phyloP scores from a whole-genome alignment of 2,329 filamentous ascomycete genomes.

The Trichoderma lentiforme region DNA sequence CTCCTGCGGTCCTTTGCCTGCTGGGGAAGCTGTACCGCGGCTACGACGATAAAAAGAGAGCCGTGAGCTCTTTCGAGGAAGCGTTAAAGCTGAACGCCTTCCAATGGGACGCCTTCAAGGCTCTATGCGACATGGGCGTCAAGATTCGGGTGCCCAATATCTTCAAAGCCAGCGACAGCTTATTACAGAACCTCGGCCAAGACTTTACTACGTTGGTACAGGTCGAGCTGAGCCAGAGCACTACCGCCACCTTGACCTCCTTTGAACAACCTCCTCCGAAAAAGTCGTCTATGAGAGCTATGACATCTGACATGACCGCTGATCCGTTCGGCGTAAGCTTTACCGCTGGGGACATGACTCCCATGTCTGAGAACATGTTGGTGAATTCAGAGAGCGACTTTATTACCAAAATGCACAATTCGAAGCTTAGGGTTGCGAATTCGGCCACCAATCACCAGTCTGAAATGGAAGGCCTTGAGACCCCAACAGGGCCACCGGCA shows the following conservation, averaged over 20 bases:
- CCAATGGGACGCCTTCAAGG: conserved; percentile 96
- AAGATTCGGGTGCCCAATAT: conserved; percentile 79
- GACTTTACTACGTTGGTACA: conserved; percentile 25
- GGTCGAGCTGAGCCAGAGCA: conserved; percentile 38
- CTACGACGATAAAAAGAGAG: conserved; percentile 78
- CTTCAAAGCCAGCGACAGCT: conserved; percentile 66
- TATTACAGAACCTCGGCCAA: conserved; percentile 48
- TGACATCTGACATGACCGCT: conserved; percentile 34
- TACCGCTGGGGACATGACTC: conserved; percentile 38
- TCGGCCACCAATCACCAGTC: conserved; percentile 36
- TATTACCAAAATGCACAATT: conserved; percentile 53
- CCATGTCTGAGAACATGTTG: conserved; percentile 39
- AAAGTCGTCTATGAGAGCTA: conserved; percentile 39
- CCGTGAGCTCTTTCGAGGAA: conserved; percentile 82
- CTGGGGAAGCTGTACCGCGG: conserved; percentile 83
- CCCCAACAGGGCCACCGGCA: conserved; percentile 43
- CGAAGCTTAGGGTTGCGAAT: conserved; percentile 44
- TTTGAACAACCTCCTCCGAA: conserved; percentile 34
- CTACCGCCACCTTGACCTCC: conserved; percentile 28
- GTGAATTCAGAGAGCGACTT: conserved; percentile 52
- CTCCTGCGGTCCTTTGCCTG: conserved; percentile 76
- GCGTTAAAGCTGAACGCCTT: conserved; percentile 87
- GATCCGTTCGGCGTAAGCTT: conserved; percentile 54
- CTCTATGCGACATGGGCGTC: conserved; percentile 82
- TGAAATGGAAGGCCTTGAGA: conserved; percentile 59